Conservation (phyloP, 1,139 yeast genomes). For the Hansenula anomala region DNA sequence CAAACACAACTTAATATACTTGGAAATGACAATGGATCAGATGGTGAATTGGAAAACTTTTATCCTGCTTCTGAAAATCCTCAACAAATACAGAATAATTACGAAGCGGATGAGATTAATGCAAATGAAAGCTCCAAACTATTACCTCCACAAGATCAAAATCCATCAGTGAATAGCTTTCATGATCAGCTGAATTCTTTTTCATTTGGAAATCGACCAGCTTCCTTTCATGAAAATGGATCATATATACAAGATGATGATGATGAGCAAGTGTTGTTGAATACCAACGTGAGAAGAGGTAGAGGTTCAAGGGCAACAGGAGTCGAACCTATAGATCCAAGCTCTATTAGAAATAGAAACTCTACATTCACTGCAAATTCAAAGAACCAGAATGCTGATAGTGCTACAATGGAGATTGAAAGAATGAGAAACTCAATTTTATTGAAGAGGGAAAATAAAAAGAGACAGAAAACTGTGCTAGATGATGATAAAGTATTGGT, state of each 20-base stretch:
- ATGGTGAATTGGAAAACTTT: background rate
- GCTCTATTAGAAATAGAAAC: conserved; percentile 5
- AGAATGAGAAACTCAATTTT: conserved; percentile 39
- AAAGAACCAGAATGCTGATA: conserved; percentile 17
- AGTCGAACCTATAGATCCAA: conserved; percentile 1
- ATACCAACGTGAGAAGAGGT: conserved; percentile 14
- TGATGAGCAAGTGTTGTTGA: conserved; percentile 14
- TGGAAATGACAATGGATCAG: background rate
- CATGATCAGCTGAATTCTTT: conserved; percentile 5
- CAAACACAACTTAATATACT: too few relatives aligned
- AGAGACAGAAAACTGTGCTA: conserved; percentile 21
- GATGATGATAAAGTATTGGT: conserved; percentile 43
- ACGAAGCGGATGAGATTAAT: conserved; percentile 5
- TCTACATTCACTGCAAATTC: conserved; percentile 11
- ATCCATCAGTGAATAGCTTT: background rate
- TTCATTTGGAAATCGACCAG: background rate
- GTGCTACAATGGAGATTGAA: conserved; percentile 35
- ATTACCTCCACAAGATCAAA: conserved; percentile 2
- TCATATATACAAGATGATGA: conserved; percentile 18
- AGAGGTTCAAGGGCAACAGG: conserved; percentile 11
- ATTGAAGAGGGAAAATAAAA: conserved; percentile 24
- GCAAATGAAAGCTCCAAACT: conserved; percentile 4
- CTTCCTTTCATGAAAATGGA: conserved; percentile 6
- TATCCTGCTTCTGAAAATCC: background rate
- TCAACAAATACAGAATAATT: background rate